Evolutionary conservation across 768 basidiomycete genomes (phyloP).

Genomic region (Naganishia randhawae): DNA sequence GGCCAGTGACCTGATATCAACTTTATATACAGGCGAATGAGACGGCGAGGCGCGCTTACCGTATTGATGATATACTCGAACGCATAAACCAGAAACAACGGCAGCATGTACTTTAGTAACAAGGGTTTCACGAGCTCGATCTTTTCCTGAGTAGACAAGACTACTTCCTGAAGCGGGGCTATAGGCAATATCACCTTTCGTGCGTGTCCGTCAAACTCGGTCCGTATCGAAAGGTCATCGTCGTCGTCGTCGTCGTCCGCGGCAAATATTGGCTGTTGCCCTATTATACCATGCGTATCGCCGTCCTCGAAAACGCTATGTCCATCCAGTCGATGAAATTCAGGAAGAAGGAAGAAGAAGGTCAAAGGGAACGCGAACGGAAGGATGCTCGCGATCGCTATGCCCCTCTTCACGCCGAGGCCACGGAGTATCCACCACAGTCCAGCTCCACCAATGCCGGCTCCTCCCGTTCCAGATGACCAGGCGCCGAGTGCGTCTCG

Average conservation of each 20-base stretch:
- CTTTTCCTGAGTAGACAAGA: constrained; percentile 70
- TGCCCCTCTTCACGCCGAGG: constrained; percentile 75
- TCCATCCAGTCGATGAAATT: constrained; percentile 54
- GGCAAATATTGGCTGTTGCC: constrained; percentile 26
- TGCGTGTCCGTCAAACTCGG: constrained; percentile 7
- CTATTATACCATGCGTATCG: background rate
- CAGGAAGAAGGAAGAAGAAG: constrained; percentile 74
- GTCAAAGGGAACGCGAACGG: constrained; percentile 74
- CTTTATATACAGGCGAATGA: background rate
- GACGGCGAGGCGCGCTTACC: constrained; percentile 51
- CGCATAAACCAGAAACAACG: constrained; percentile 64
- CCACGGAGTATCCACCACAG: constrained; percentile 91
- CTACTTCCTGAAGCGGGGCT: constrained; percentile 21
- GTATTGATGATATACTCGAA: constrained; percentile 55
- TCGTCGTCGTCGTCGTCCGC: constrained; percentile 43
- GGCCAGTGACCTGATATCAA: background rate
- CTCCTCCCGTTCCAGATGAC: constrained; percentile 88
- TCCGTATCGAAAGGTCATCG: constrained; percentile 47
- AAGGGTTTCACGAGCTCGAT: constrained; percentile 75
- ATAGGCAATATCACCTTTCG: constrained; percentile 40
- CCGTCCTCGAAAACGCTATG: constrained; percentile 26
- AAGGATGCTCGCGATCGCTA: constrained; percentile 65
- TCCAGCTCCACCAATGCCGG: constrained; percentile 85
- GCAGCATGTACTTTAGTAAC: constrained; percentile 81
- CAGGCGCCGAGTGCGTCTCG: constrained; percentile 86